Evolutionary conservation across 2,329 filamentous ascomycete species (phyloP).

Genomic region (Paecilomyces fulvus): DNA sequence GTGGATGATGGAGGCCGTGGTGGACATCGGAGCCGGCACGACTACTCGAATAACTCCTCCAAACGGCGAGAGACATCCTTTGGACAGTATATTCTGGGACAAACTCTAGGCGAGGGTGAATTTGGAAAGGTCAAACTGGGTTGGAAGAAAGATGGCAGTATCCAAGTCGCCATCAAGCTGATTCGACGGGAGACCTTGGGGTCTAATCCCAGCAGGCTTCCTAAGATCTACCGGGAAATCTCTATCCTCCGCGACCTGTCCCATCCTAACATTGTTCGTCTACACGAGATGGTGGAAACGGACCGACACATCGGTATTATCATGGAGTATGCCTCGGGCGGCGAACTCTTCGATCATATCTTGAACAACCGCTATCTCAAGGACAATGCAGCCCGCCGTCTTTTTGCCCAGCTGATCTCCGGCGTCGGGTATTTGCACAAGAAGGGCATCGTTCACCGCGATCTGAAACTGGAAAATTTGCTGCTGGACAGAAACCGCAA

Average conservation of each 20-base stretch:
- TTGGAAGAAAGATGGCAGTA: conserved; percentile 91
- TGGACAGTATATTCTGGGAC: conserved; percentile 89
- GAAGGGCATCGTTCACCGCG: conserved; percentile 95
- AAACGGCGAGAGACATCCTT: conserved; percentile 74
- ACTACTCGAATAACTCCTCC: conserved; percentile 44
- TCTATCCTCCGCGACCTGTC: conserved; percentile 78
- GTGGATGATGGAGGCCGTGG: conserved; percentile 35
- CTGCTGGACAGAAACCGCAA: conserved; percentile 93
- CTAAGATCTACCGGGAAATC: conserved; percentile 97
- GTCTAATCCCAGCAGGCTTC: conserved; percentile 76
- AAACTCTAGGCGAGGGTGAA: conserved; percentile 94
- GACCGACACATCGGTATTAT: conserved; percentile 97
- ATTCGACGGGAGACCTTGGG: conserved; percentile 88
- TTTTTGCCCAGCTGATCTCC: conserved; percentile 93
- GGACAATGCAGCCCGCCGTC: conserved; percentile 76
- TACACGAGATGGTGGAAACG: conserved; percentile 98
- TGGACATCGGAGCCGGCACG: conserved; percentile 42
- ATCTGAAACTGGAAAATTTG: conserved; percentile 93
- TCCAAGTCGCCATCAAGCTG: conserved; percentile 95
- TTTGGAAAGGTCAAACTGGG: conserved; percentile 98
- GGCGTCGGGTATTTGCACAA: conserved; percentile 97
- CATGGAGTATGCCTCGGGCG: conserved; percentile 93
- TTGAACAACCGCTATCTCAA: conserved; percentile 94
- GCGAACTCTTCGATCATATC: conserved; percentile 97
- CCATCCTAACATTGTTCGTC: conserved; percentile 91